Conservation (phyloP, 202 grass and related monocot genomes). For the Setaria italica region DNA sequence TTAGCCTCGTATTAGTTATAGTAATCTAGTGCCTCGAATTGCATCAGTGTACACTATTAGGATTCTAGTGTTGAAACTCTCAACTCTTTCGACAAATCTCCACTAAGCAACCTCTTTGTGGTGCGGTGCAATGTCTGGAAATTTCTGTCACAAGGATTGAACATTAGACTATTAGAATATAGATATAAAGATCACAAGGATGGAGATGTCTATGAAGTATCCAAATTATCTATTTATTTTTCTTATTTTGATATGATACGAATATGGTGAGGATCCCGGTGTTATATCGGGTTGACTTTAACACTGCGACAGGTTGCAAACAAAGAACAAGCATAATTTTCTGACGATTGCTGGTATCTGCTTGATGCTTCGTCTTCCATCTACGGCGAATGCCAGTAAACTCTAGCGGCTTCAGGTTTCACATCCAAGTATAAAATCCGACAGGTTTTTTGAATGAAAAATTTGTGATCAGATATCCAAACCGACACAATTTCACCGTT, state of each 20-base stretch:
- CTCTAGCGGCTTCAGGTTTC: background rate
- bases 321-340: background rate
- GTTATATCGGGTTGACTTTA: background rate
- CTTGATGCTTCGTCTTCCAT: background rate
- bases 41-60: background rate
- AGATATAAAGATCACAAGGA: background rate
- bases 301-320: background rate
- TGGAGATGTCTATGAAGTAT: background rate
- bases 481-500: background rate
- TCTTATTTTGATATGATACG: background rate
- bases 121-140: constrained; percentile 7
- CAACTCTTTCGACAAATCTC: background rate
- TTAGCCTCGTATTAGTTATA: background rate
- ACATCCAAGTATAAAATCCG: background rate
- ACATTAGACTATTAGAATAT: background rate
- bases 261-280: background rate
- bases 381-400: background rate
- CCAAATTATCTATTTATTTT: background rate
- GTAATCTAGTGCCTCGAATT: background rate
- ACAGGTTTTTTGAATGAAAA: background rate
- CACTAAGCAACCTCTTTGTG: background rate
- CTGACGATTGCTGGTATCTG: background rate
- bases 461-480: background rate
- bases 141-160: background rate
- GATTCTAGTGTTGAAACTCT: background rate